phyloP scores from a whole-genome alignment of 176 grass and related monocot species.

The Triticum timopheevii region DNA sequence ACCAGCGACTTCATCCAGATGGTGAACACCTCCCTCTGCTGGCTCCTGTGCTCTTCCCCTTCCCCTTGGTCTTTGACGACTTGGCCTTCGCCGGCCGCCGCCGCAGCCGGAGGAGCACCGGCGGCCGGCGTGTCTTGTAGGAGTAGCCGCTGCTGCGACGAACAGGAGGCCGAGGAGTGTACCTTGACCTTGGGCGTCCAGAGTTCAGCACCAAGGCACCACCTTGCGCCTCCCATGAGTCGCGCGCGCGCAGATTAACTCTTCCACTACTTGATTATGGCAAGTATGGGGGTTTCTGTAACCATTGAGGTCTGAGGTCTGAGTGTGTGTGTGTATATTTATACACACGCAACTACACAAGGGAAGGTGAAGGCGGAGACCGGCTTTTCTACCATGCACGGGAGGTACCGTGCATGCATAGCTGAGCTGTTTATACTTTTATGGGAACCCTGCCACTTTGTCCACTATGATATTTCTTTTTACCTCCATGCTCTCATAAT shows the following conservation, averaged over 20 bases:
- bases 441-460: too few species aligned
- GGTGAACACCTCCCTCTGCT: constrained; percentile 69
- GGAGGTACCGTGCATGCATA: too few species aligned
- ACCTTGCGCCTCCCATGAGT: background rate
- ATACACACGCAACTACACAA: background rate
- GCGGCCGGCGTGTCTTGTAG: background rate
- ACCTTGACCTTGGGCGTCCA: constrained; percentile 47
- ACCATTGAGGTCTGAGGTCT: too few species aligned
- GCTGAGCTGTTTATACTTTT: too few species aligned
- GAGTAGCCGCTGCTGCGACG: background rate
- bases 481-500: too few species aligned
- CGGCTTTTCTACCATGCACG: too few species aligned
- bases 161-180: constrained; percentile 30
- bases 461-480: too few species aligned
- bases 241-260: background rate
- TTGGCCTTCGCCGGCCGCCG: background rate
- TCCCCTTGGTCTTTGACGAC: background rate
- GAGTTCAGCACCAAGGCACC: constrained; percentile 21
- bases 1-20: constrained; percentile 95
- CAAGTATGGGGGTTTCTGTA: background rate
- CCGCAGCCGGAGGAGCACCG: constrained; percentile 1
- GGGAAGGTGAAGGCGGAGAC: too few species aligned
- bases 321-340: too few species aligned
- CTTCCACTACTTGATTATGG: background rate
- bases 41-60: constrained; percentile 13